phyloP scores from a whole-genome alignment of 2,329 filamentous ascomycete species.

The Aureobasidium sp. region DNA sequence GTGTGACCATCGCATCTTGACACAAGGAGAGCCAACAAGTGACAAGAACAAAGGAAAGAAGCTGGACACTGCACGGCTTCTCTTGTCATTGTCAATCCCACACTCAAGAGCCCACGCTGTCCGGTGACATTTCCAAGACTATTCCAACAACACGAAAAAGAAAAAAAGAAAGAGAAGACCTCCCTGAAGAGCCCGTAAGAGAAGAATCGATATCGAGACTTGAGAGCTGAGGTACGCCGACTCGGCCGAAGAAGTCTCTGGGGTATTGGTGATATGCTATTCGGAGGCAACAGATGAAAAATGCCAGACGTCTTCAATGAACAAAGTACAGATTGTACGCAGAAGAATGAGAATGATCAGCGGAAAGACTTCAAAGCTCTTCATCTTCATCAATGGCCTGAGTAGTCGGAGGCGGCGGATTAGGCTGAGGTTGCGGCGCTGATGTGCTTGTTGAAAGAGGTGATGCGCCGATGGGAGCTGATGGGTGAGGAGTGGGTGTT shows the following conservation, averaged over 20 bases:
- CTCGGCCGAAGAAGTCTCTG: neutral
- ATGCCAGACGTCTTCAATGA: neutral
- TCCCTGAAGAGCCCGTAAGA: no score
- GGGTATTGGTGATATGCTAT: neutral
- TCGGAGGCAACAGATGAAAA: neutral
- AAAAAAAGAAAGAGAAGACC: no score
- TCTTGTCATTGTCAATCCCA: no score
- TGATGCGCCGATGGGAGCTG: neutral
- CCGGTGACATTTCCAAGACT: no score
- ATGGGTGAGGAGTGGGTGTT: neutral
- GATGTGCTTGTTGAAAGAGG: slow-evolving; percentile 9
- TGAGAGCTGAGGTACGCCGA: neutral
- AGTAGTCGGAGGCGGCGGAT: neutral
- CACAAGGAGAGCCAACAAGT: no score
- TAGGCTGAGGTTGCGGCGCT: neutral
- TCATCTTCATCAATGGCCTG: slow-evolving; percentile 18
- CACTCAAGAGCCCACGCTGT: no score
- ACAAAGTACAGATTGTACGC: neutral
- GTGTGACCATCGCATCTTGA: no score
- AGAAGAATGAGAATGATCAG: neutral
- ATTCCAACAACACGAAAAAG: no score
- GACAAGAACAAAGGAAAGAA: no score
- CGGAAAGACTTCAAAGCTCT: slow-evolving; percentile 3
- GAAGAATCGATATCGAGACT: no score
- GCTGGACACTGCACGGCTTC: no score